Base-by-base conservation (phyloP, 805 yeast genomes). In the Kurtzmaniella cleridarum region DNA sequence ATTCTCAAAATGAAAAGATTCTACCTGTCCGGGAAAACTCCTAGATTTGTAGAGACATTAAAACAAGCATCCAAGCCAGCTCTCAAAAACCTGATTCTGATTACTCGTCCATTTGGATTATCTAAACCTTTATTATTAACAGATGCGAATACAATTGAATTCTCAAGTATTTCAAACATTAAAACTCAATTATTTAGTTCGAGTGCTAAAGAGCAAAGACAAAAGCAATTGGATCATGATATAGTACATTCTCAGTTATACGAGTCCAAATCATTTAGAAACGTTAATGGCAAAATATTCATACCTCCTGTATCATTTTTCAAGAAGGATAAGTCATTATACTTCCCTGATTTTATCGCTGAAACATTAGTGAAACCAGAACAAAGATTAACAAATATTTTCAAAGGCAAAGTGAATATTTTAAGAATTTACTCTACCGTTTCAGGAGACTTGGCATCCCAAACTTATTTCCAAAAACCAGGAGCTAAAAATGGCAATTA, bases 231-330 rank as follows among this genome's bases (percentile, higher is more conserved):
- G 35, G 69, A 68, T 37, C 66, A 66, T 42, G 74, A 68, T 35
- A 55, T 68, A 30, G 56, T 55, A 27, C 74, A 68, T 45, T 67
- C 73, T 11, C 70, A 71, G 5, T 62, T 67, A 47, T 67, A 64
- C 42, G 74, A 68, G 40, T 55, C 68, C 27, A 66, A 66, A 42
- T 66, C 72, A 2, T 68, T 78, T 53, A 68, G 81, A 35, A 82
- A 81, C 49, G 85, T 91, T 2, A 75, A 79, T 29, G 98, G 98
- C 17, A 88, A 89, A 61, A 70, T 90, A 45, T 93, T 89, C 65
- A 66, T 73, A 13, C 76, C 96, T 0, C 98, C 98, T 1, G 69
- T 75, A n/a, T 76, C 89, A 1, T 82, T 76, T 49, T 90, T 91
- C 75, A 76, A 75, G 43, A 62, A 69, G 10, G 90, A 84, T 6